Conservation (phyloP, 352 stramenopile genomes). For the Phytopythium litorale region DNA sequence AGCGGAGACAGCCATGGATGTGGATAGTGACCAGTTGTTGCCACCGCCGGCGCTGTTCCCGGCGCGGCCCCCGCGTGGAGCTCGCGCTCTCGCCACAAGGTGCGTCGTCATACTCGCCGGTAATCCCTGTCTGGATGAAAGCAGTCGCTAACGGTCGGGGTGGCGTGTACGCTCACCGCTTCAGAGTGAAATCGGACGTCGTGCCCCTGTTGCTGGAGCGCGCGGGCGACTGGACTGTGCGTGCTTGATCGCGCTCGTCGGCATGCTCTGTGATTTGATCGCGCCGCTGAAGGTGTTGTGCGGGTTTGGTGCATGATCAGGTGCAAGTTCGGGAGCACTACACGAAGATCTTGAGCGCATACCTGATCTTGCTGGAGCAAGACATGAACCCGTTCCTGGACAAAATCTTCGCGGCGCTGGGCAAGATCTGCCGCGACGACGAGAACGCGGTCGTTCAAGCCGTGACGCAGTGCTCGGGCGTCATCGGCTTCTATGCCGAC, state of each 20-base stretch:
- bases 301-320: slow-evolving; percentile 7
- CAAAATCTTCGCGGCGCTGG: slow-evolving; percentile 65
- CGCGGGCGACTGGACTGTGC: slow-evolving; percentile 71
- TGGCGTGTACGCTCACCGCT: background rate
- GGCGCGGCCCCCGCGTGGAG: slow-evolving; percentile 37
- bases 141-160: background rate
- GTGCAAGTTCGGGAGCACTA: slow-evolving; percentile 72
- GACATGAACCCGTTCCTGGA: slow-evolving; percentile 69
- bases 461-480: slow-evolving; percentile 54
- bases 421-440: slow-evolving; percentile 74
- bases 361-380: slow-evolving; percentile 62
- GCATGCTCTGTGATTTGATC: background rate
- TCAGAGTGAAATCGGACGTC: slow-evolving; percentile 41
- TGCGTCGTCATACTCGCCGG: slow-evolving; percentile 2
- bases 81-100: slow-evolving; percentile 39
- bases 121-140: background rate
- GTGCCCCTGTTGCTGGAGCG: slow-evolving; percentile 61
- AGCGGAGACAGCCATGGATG: slow-evolving; percentile 27
- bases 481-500: slow-evolving; percentile 72
- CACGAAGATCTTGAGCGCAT: slow-evolving; percentile 63
- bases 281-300: background rate
- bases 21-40: slow-evolving; percentile 18
- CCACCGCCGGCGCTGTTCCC: slow-evolving; percentile 47
- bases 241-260: background rate
- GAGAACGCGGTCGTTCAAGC: slow-evolving; percentile 57